Evolutionary conservation across 192 early-diverging fungal genomes (phyloP), one percentile per base, ranked within the genome.

Genomic region (Chytriomyces confervae): DNA sequence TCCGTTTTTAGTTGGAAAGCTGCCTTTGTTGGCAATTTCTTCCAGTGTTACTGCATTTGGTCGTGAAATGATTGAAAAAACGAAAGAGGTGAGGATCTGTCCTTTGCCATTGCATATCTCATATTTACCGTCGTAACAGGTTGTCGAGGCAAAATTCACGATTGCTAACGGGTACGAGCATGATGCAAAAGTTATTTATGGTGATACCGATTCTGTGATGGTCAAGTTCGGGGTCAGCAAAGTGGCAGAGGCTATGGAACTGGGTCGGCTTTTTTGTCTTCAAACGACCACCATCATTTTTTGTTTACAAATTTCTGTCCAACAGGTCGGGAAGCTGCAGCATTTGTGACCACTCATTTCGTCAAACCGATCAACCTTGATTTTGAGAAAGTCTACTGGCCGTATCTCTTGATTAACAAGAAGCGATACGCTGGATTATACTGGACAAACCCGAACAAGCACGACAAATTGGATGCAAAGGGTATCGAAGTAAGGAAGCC

Each of bases 121-220:
- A n/a, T 72, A 23, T 47, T 48, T 43, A 70, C 47, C 57, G 10
- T 10, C 45, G 7, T 74, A 6, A 50, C 47, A 72, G 71, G 92
- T 89, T 45, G 94, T 98, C 0, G 95, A 99, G 77, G 86, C 79
- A 48, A 90, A 91, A 47, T 99, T 85, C 82, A 93, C 91, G 0
- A 89, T 95, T 16, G 89, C 80, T 18, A 99, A 99, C 77, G 95
- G 95, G 16, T 97, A 96, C 73, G 79, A 91, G 49, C 88, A 94
- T 73, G 91, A 97, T 77, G 96, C 96, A 0, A 84, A 89, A 29
- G 96, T 99, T 65, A 96, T 99, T 71, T 99, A 98, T 80, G 97
- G 97, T 60, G 97, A 99, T 80, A 99, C 96, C 0, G 96, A 99
- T 88, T 99, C 97, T 6, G 95, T 99, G 36, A 98, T 99, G 97